Conservation (phyloP, 495 filamentous ascomycete genomes). For the Niebla homalea region DNA sequence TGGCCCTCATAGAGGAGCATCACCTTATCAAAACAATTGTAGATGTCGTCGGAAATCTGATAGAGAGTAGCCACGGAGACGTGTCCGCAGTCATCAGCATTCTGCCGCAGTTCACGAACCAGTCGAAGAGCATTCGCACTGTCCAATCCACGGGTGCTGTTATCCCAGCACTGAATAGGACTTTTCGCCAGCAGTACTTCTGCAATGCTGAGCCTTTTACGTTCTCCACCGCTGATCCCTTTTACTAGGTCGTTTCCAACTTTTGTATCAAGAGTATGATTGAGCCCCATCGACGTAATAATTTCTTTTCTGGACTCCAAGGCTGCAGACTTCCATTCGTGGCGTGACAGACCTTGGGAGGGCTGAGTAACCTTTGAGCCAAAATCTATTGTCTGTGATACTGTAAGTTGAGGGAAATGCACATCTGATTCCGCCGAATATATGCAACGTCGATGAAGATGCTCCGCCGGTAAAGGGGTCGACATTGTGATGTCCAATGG, state of each 20-base stretch:
- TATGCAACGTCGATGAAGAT: conserved; percentile 48
- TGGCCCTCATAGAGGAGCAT: conserved; percentile 67
- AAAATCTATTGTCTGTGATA: conserved; percentile 58
- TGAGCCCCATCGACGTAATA: conserved; percentile 65
- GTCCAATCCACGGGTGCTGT: conserved; percentile 72
- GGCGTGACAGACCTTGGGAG: conserved; percentile 42
- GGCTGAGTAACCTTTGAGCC: conserved; percentile 58
- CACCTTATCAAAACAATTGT: conserved; percentile 77
- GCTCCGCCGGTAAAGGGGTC: too few relatives aligned
- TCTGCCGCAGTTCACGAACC: conserved; percentile 56
- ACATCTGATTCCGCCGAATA: conserved; percentile 64
- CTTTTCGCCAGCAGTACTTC: conserved; percentile 59
- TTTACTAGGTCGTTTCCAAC: conserved; percentile 56
- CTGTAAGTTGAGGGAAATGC: conserved; percentile 60
- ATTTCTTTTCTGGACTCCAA: conserved; percentile 54
- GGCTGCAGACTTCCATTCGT: conserved; percentile 45
- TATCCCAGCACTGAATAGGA: conserved; percentile 68
- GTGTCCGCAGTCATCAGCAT: conserved; percentile 68
- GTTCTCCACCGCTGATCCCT: conserved; percentile 60
- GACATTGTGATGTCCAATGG: too few relatives aligned
- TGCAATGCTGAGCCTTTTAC: conserved; percentile 41
- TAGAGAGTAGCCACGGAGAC: conserved; percentile 73
- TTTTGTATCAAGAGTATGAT: conserved; percentile 52
- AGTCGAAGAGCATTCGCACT: conserved; percentile 67
- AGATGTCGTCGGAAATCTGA: conserved; percentile 75